Percentiles rank a stretch among this genome's conserved stretches.
Evolutionary conservation across 2,329 filamentous ascomycete species (phyloP).

Genomic region (Exophiala sideris): DNA sequence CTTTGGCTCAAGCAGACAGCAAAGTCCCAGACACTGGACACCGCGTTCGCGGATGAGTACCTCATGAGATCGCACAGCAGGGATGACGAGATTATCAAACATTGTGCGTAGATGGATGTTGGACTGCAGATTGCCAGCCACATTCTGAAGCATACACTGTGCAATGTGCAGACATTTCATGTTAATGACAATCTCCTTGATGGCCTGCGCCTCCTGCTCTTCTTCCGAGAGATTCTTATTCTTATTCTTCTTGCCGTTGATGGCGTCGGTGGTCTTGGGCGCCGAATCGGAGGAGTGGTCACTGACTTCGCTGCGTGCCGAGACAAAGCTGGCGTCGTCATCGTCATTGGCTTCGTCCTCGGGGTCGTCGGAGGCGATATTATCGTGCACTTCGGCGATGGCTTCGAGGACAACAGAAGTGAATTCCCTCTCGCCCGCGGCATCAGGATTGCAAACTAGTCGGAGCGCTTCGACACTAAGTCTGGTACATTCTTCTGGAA

Average conservation of each 20-base stretch:
- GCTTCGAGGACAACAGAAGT: constrained; percentile 70
- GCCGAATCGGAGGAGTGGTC: constrained; percentile 53
- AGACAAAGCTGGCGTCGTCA: constrained; percentile 88
- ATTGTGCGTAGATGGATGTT: constrained; percentile 94
- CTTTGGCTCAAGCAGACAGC: constrained; percentile 83
- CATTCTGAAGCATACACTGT: constrained; percentile 94
- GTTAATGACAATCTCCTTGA: constrained; percentile 92
- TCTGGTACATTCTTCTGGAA: constrained; percentile 90
- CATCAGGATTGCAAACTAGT: constrained; percentile 67
- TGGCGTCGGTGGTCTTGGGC: constrained; percentile 29
- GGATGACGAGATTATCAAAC: constrained; percentile 94
- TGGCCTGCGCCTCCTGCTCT: constrained; percentile 64
- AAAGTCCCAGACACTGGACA: constrained; percentile 82
- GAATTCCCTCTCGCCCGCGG: constrained; percentile 51
- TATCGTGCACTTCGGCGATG: constrained; percentile 94
- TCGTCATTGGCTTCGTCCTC: constrained; percentile 44
- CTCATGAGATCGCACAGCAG: constrained; percentile 89
- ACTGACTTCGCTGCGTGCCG: constrained; percentile 80
- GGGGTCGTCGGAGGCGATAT: constrained; percentile 57
- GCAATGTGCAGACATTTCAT: constrained; percentile 98
- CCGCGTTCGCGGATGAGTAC: constrained; percentile 88
- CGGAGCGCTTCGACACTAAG: constrained; percentile 78
- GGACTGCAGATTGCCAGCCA: constrained; percentile 79
- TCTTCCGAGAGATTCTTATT: constrained; percentile 20
- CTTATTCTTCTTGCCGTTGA: constrained; percentile 25